Evolutionary conservation across 2,329 filamentous ascomycete species (phyloP).

Genomic region (Cladosporium phlei): DNA sequence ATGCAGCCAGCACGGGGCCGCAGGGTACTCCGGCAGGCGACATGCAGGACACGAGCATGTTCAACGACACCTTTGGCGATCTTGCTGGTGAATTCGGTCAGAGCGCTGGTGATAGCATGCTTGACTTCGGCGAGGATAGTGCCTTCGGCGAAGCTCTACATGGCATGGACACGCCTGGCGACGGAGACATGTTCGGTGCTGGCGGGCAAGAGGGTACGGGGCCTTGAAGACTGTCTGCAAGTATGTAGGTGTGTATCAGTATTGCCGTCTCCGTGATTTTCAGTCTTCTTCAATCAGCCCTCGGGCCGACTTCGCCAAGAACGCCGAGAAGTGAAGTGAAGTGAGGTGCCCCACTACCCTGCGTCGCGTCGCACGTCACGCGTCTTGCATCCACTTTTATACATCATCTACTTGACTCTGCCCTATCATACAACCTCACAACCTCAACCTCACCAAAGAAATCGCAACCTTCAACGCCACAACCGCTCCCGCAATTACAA

Average conservation of each 20-base stretch:
- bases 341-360: no score
- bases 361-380: no score
- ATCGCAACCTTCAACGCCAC: no score
- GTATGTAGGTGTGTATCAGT: constrained; percentile 3
- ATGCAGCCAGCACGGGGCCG: constrained; percentile 6
- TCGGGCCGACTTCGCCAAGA: no score
- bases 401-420: no score
- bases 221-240: neutral
- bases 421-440: no score
- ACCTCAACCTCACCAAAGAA: no score
- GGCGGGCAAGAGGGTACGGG: constrained; percentile 11
- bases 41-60: constrained; percentile 16
- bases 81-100: constrained; percentile 57
- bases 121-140: constrained; percentile 56
- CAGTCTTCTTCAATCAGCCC: no score
- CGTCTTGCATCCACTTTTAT: no score
- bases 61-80: constrained; percentile 25
- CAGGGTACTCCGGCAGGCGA: constrained; percentile 11
- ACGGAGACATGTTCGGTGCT: constrained; percentile 12
- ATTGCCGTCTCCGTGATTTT: no score
- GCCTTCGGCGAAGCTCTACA: constrained; percentile 83
- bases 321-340: no score
- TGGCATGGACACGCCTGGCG: constrained; percentile 38
- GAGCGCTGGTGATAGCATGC: constrained; percentile 46
- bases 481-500: no score